Conservation (phyloP, 129 eudicot species). For the Chrysanthemum lavandulifolium region DNA sequence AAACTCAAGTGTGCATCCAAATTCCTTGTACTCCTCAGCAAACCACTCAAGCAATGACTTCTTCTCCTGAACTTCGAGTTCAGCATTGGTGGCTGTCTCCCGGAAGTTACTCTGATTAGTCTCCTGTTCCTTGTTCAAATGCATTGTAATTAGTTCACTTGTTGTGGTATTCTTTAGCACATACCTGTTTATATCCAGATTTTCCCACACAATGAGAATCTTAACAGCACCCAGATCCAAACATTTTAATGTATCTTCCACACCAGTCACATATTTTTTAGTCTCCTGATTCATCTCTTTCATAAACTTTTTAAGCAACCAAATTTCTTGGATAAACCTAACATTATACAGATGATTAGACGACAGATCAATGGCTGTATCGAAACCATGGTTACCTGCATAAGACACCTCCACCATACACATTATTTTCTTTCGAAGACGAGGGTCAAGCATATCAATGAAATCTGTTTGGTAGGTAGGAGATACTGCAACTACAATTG, state of each 20-base stretch:
- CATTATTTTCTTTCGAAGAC: constrained; percentile 34
- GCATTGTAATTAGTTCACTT: constrained; percentile 26
- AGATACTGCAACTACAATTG: constrained; percentile 38
- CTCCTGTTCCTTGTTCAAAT: constrained; percentile 36
- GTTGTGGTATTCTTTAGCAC: constrained; percentile 31
- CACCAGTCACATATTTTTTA: constrained; percentile 34
- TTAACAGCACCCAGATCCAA: constrained; percentile 42
- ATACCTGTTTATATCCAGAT: constrained; percentile 29
- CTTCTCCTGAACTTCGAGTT: constrained; percentile 21
- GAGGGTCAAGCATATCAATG: constrained; percentile 34
- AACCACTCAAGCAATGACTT: no score
- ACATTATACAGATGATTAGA: constrained; percentile 37
- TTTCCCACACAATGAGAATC: constrained; percentile 40
- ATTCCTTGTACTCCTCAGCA: no score
- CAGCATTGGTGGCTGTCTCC: constrained; percentile 32
- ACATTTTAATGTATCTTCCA: constrained; percentile 33
- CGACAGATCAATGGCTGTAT: constrained; percentile 33
- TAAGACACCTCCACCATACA: constrained; percentile 40
- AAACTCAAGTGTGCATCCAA: no score
- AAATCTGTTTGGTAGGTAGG: constrained; percentile 38
- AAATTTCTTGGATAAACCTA: constrained; percentile 37
- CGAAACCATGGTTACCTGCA: constrained; percentile 36
- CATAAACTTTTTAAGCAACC: constrained; percentile 32
- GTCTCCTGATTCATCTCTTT: constrained; percentile 39
- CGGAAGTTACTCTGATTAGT: constrained; percentile 39